Conservation (phyloP, 768 basidiomycete species). For the Gymnopilus dilepis region DNA sequence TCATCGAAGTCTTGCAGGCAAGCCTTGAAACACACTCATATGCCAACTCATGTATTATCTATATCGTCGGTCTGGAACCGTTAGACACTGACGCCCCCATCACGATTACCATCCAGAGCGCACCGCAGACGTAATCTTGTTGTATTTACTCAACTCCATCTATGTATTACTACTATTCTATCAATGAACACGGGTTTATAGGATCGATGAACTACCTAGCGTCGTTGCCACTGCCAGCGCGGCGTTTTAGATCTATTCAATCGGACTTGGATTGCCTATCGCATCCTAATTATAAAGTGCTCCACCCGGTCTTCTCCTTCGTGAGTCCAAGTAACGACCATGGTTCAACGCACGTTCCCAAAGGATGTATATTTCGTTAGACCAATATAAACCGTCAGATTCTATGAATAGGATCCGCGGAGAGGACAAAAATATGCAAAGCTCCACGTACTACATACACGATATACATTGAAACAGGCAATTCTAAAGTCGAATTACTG, state of each 20-base stretch:
- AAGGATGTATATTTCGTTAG: neutral
- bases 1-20: neutral
- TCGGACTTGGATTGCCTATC: too few species aligned
- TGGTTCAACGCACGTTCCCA: neutral
- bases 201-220: neutral
- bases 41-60: slow-evolving; percentile 4
- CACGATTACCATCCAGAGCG: neutral
- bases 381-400: neutral
- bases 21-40: slow-evolving; percentile 1
- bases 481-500: too few species aligned
- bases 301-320: neutral
- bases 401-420: neutral
- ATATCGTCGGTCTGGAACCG: slow-evolving; percentile 13
- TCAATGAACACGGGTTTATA: neutral
- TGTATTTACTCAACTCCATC: slow-evolving; percentile 14
- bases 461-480: too few species aligned
- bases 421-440: neutral
- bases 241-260: neutral
- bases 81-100: slow-evolving; percentile 2
- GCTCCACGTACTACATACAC: too few species aligned
- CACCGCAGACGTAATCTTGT: slow-evolving; percentile 2
- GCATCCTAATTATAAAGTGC: neutral
- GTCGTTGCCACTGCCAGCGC: neutral
- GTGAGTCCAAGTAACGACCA: neutral
- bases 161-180: slow-evolving; percentile 3